These are phyloP conservation scores for Epichloe sylvatica DNA, from an alignment of 2,329 filamentous ascomycete species.

Conservation along the genomic window DNA sequence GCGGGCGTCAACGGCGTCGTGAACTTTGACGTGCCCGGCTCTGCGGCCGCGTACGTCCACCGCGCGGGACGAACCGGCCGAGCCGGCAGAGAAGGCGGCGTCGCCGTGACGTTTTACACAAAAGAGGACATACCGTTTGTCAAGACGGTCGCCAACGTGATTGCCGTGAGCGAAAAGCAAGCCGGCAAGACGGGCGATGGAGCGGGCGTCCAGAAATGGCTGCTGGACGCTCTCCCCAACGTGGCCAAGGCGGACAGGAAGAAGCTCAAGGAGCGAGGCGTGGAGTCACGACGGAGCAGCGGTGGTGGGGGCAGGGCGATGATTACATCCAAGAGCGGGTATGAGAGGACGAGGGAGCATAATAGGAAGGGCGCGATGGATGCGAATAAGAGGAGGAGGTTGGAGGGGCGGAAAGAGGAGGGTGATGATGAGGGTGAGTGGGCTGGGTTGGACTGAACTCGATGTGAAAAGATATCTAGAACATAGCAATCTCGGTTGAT, in stretches of 20 bases:
- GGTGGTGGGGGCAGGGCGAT: conserved; percentile 31
- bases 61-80: conserved; percentile 83
- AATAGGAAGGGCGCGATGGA: conserved; percentile 50
- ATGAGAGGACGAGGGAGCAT: conserved; percentile 54
- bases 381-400: conserved; percentile 43
- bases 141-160: conserved; percentile 86
- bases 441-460: conserved; percentile 34
- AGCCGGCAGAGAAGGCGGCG: conserved; percentile 72
- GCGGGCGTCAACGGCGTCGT: conserved; percentile 89
- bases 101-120: conserved; percentile 89
- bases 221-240: conserved; percentile 74
- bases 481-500: no score
- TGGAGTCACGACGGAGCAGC: conserved; percentile 48
- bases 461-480: neutral
- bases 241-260: conserved; percentile 74
- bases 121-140: conserved; percentile 84
- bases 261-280: conserved; percentile 66
- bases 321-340: conserved; percentile 76
- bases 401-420: conserved; percentile 12
- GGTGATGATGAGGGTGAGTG: conserved; percentile 23
- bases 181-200: conserved; percentile 37
- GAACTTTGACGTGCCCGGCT: conserved; percentile 94
- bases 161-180: conserved; percentile 67
- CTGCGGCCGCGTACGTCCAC: conserved; percentile 80
- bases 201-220: conserved; percentile 63